phyloP scores from a whole-genome alignment of 495 filamentous ascomycete species.

The Cercophora scortea region DNA sequence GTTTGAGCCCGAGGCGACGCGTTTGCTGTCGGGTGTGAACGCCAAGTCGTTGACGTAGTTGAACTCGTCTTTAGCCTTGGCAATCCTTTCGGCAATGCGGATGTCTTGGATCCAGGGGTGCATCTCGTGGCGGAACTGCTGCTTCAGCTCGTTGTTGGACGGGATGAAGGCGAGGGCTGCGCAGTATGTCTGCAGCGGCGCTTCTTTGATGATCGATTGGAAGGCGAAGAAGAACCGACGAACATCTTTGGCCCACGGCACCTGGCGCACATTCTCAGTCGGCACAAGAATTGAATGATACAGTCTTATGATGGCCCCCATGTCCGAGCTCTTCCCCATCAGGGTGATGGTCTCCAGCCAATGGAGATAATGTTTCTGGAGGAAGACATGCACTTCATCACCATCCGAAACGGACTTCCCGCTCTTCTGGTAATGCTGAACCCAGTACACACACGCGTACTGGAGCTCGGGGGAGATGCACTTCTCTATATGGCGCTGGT shows the following conservation, averaged over 20 bases:
- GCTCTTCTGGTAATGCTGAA: slow-evolving; percentile 21
- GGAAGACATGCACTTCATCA: slow-evolving; percentile 1
- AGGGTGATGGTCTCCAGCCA: slow-evolving; percentile 22
- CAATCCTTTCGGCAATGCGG: background rate
- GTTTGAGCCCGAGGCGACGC: background rate
- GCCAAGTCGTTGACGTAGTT: background rate
- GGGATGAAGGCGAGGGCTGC: slow-evolving; percentile 10
- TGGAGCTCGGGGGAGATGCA: slow-evolving; percentile 17
- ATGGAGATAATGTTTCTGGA: slow-evolving; percentile 15
- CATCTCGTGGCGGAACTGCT: slow-evolving; percentile 4
- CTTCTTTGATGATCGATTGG: slow-evolving; percentile 15
- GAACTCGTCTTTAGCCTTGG: background rate
- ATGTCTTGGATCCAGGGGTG: background rate
- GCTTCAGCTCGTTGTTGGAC: slow-evolving; percentile 6
- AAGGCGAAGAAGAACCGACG: slow-evolving; percentile 23
- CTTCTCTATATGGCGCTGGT: slow-evolving; percentile 15
- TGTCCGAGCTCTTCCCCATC: background rate
- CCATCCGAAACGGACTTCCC: slow-evolving; percentile 10
- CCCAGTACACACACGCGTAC: slow-evolving; percentile 34
- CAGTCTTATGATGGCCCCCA: background rate
- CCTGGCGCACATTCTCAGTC: background rate
- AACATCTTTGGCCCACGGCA: slow-evolving; percentile 8
- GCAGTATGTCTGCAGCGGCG: slow-evolving; percentile 12
- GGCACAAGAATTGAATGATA: background rate
- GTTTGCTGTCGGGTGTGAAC: background rate